Base-by-base conservation (phyloP, 345 rosid species). In the Populus davidiana region DNA sequence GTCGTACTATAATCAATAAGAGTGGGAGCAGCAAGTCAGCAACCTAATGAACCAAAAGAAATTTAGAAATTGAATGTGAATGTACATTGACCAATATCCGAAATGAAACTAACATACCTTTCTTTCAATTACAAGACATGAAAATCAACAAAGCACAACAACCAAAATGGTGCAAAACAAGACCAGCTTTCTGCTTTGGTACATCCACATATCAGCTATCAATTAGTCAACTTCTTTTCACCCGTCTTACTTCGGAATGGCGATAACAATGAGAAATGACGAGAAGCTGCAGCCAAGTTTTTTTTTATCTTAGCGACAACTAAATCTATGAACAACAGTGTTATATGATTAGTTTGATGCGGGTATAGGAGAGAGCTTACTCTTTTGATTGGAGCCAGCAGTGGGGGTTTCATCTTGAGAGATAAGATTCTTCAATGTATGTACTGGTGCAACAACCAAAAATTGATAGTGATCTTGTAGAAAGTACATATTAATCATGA, bases 371-470 rank as follows among this genome's bases (percentile, higher is more conserved):
- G 75, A n/a, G 31, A 56, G 68, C 95, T 88, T 88, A 93, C 97
- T 63, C 86, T 90, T 93, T 64, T 89, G 91, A 43, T 91, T 86
- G 6, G 80, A 69, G 74, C 74, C 81, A 25, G 89, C 87, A 63
- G 87, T 80, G 3, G 88, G 92, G 21, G 92, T 87, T 81, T 93
- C 99, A 47, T 91, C 97, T 88, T 86, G 94, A 64, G 93, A 92
- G 84, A 95, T 92, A 14, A 95, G 91, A 77, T 86, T 93, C 84
- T 92, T 95, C 90, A 96, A 82, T n/a, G 92, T 92, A 87, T 83
- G 86, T 79, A 83, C 98, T 93, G 90, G 9, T 27, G 81, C 62
- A 64, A 67, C 67, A 80, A 80, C 78, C 77, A 77, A 77, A 77
- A 54, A 50, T 31, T 44, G 75, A 65, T 13, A 25, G 77, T 83